Percentiles rank a stretch among this genome's conserved stretches.
Evolutionary conservation across 495 filamentous ascomycete species (phyloP).

Genomic region (Penicillium chermesinum): DNA sequence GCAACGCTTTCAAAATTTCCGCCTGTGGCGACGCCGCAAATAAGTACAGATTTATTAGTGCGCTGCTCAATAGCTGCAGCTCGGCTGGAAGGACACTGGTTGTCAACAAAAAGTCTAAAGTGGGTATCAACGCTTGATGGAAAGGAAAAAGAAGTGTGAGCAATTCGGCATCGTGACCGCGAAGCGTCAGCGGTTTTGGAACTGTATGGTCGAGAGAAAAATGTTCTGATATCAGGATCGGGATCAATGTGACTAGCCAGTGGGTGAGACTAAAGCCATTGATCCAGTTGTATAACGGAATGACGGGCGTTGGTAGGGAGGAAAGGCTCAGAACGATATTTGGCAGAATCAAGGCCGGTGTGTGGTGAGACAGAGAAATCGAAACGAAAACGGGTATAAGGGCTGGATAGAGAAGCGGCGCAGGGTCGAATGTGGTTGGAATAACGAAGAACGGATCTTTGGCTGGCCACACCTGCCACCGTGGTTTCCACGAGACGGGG

Average conservation of each 20-base stretch:
- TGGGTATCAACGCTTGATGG: conserved; percentile 72
- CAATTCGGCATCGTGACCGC: conserved; percentile 52
- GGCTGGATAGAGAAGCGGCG: conserved; percentile 81
- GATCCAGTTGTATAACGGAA: conserved; percentile 54
- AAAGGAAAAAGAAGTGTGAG: conserved; percentile 74
- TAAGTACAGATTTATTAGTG: conserved; percentile 76
- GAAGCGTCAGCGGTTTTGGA: conserved; percentile 33
- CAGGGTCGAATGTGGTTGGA: conserved; percentile 78
- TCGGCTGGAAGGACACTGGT: conserved; percentile 84
- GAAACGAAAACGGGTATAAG: conserved; percentile 73
- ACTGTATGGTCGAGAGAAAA: conserved; percentile 24
- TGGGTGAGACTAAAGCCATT: conserved; percentile 59
- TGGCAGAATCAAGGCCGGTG: conserved; percentile 55
- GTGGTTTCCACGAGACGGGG: conserved; percentile 18
- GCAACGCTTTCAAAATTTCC: conserved; percentile 70
- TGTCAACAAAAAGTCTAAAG: conserved; percentile 73
- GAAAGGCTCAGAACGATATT: conserved; percentile 79
- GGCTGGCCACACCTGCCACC: conserved; percentile 25
- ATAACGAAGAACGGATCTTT: conserved; percentile 44
- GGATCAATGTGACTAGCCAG: conserved; percentile 66
- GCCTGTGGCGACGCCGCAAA: conserved; percentile 78
- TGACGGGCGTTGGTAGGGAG: conserved; percentile 64
- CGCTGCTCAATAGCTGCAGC: conserved; percentile 75
- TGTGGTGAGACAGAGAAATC: conserved; percentile 60
- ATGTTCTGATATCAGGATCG: conserved; percentile 49